These are phyloP conservation scores for Pseudohyphozyma bogoriensis DNA, from an alignment of 768 basidiomycete genomes.

Conservation along the genomic window DNA sequence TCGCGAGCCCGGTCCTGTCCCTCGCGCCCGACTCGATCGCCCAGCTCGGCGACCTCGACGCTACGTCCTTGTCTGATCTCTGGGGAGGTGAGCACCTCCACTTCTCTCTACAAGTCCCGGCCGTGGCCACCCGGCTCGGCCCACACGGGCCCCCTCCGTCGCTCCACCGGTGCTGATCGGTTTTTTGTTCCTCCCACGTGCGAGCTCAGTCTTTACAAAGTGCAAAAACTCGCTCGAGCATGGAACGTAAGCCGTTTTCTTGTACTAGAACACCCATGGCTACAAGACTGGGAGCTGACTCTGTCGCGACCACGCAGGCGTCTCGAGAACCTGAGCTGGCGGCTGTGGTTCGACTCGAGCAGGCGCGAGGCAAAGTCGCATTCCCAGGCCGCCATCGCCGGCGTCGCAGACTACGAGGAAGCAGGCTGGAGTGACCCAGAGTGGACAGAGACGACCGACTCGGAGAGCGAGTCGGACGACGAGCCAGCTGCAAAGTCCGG, in stretches of 20 bases:
- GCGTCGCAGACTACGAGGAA: neutral
- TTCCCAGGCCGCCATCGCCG: neutral
- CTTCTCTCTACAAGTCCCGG: neutral
- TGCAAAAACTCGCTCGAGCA: slow-evolving; percentile 69
- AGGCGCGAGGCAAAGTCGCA: neutral
- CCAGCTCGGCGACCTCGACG: slow-evolving; percentile 19
- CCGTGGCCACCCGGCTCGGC: neutral
- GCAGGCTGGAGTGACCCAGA: slow-evolving; percentile 24
- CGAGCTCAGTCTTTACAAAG: slow-evolving; percentile 63
- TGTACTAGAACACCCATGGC: no score
- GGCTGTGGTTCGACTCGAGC: slow-evolving; percentile 52
- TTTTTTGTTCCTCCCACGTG: neutral
- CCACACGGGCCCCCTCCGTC: neutral
- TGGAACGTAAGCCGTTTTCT: no score
- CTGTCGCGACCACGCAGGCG: no score
- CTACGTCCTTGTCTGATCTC: slow-evolving; percentile 15
- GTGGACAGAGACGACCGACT: slow-evolving; percentile 19
- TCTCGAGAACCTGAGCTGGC: slow-evolving; percentile 80
- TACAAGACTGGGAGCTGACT: no score
- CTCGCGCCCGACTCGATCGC: slow-evolving; percentile 26
- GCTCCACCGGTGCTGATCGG: neutral
- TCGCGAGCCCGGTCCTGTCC: slow-evolving; percentile 9
- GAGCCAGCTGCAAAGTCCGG: neutral
- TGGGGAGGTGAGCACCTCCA: slow-evolving; percentile 16
- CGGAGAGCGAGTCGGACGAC: slow-evolving; percentile 4